Percentiles rank a stretch among this genome's conserved stretches.
These are phyloP conservation scores for Alternaria brassicicola DNA, from an alignment of 2,329 filamentous ascomycete genomes.

Conservation along the genomic window DNA sequence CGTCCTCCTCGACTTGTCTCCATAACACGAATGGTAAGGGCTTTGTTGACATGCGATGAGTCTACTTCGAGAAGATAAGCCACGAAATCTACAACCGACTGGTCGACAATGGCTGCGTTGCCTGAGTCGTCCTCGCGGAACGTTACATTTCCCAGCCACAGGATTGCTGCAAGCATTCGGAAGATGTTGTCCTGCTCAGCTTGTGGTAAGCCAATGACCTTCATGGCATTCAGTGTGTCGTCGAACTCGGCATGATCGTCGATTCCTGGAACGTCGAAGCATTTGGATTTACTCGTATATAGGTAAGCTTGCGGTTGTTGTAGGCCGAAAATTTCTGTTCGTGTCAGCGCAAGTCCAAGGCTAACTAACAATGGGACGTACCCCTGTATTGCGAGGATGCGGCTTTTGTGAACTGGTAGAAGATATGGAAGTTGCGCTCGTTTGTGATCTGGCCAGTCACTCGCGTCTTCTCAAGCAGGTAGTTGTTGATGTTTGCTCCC, in stretches of 20 bases:
- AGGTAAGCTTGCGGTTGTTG: slow-evolving; percentile 91
- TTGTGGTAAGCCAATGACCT: slow-evolving; percentile 85
- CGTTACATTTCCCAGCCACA: slow-evolving; percentile 94
- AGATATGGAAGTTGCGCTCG: slow-evolving; percentile 98
- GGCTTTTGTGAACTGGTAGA: slow-evolving; percentile 98
- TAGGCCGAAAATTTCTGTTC: slow-evolving; percentile 76
- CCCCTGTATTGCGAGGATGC: slow-evolving; percentile 82
- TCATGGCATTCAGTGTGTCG: slow-evolving; percentile 94
- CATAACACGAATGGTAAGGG: slow-evolving; percentile 86
- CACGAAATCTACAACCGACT: slow-evolving; percentile 91
- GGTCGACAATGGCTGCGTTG: slow-evolving; percentile 84
- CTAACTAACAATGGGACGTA: slow-evolving; percentile 33
- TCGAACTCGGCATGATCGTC: slow-evolving; percentile 88
- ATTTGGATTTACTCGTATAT: slow-evolving; percentile 94
- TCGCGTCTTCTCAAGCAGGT: slow-evolving; percentile 91
- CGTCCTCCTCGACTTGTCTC: slow-evolving; percentile 70
- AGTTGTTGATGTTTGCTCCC: slow-evolving; percentile 97
- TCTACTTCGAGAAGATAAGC: slow-evolving; percentile 93
- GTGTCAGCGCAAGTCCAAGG: slow-evolving; percentile 18
- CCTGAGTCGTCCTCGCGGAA: slow-evolving; percentile 89
- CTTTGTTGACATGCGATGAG: slow-evolving; percentile 77
- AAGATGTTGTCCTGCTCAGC: slow-evolving; percentile 95
- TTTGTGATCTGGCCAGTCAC: slow-evolving; percentile 94
- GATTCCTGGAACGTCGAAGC: slow-evolving; percentile 90
- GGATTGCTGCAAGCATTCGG: slow-evolving; percentile 85